phyloP scores from a whole-genome alignment of 768 basidiomycete genomes.

The Chalciporus piperatus region DNA sequence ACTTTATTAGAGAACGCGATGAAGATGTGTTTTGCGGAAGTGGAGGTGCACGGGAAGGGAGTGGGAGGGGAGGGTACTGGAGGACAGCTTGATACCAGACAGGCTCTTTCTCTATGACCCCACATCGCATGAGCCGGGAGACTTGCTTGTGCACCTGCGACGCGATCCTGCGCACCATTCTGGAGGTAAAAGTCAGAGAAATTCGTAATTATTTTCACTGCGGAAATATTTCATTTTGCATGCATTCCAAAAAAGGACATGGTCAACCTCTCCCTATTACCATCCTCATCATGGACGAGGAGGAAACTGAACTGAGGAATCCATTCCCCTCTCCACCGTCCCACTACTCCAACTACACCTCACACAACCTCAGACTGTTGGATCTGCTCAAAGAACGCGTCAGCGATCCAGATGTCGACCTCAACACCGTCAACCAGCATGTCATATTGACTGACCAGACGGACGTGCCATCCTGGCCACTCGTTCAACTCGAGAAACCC shows the following conservation, averaged over 20 bases:
- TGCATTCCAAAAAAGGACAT: constrained; percentile 2
- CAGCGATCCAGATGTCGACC: constrained; percentile 34
- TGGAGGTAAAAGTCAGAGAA: background rate
- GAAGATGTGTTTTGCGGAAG: background rate
- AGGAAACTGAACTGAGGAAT: constrained; percentile 75
- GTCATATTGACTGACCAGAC: constrained; percentile 65
- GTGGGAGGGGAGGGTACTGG: constrained; percentile 81
- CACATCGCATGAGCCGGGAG: constrained; percentile 70
- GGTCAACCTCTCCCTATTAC: background rate
- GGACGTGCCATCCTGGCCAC: constrained; percentile 76
- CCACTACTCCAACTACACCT: constrained; percentile 75
- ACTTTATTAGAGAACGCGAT: constrained; percentile 38
- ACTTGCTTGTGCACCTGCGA: constrained; percentile 88
- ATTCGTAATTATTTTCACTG: background rate
- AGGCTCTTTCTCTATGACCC: constrained; percentile 63
- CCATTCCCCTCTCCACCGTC: constrained; percentile 90
- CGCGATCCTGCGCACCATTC: constrained; percentile 78
- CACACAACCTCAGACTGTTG: constrained; percentile 70
- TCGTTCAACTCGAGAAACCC: constrained; percentile 78
- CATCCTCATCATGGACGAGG: constrained; percentile 43
- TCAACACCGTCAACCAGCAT: constrained; percentile 49
- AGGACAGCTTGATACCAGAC: constrained; percentile 85
- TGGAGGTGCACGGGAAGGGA: constrained; percentile 74
- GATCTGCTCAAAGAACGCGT: constrained; percentile 56
- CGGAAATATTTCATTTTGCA: background rate